Evolutionary conservation across 2,329 filamentous ascomycete genomes (phyloP), one percentile per base, ranked within the genome.

Genomic region (Xylaria arbuscula): DNA sequence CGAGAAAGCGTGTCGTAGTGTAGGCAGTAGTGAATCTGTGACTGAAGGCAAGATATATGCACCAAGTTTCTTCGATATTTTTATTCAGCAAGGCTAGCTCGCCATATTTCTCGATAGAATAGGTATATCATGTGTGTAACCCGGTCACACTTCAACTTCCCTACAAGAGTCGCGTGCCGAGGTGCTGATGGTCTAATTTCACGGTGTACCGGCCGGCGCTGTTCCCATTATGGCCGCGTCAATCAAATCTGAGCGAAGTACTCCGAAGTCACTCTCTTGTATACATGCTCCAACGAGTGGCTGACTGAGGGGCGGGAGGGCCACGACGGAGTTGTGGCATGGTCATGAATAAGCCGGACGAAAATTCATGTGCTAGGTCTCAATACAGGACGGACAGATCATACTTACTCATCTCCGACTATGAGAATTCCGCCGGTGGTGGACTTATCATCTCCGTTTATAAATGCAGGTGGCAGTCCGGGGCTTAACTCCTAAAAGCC

Each of bases 191-290:
- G 36, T 36, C 51, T 57, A 54, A 55, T 47, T 64, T 56, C 19
- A 10, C 24, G 3, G 24, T 19, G 47, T n/a, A 34, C n/a, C 19
- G 10, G 53, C 54, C 24, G 34, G 24, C 34, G 13, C 42, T 47
- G 19, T 56, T 57, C 61, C 50, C 56, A 56, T 53, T 51, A 53
- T 57, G 34, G 62, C 47, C 62, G 58, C 56, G 28, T 56, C 51
- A 42, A 56, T 60, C 63, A 24, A 40, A 56, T 54, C 62, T 50
- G 58, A 47, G 62, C 62, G 28, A 61, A 62, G 66, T 66, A 68
- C 57, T n/a, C 10, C 13, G 4, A 66, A 50, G 66, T 68, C 62
- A 15, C 62, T 17, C 11, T 65, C 57, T 62, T 68, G 61, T 66
- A 66, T 32, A 36, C 13, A 13, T 36, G 28, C 51, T 54, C 48